Percentiles rank a stretch among this genome's conserved stretches.
These are phyloP conservation scores for Erigeron canadensis DNA, from an alignment of 129 eudicot genomes.

Conservation along the genomic window DNA sequence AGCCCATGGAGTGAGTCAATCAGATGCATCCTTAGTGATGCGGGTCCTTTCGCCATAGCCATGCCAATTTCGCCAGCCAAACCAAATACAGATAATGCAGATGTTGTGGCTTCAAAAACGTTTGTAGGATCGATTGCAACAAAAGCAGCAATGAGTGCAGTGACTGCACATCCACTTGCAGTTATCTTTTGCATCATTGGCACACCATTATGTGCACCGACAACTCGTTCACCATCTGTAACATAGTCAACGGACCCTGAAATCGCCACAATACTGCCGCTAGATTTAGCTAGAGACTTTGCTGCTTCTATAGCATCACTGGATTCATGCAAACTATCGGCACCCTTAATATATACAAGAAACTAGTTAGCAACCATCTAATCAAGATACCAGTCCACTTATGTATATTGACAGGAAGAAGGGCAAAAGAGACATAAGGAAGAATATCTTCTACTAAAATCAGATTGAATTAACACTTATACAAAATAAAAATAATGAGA, in stretches of 20 bases:
- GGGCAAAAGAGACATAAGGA: not conserved
- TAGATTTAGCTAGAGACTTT: slow-evolving; percentile 67
- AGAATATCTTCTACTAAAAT: not conserved
- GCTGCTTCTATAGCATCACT: slow-evolving; percentile 85
- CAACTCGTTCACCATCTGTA: slow-evolving; percentile 70
- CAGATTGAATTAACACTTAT: not conserved
- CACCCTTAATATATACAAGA: slow-evolving; percentile 50
- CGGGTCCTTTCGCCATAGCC: slow-evolving; percentile 74
- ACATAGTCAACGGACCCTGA: slow-evolving; percentile 87
- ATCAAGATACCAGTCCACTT: not conserved
- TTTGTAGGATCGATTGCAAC: slow-evolving; percentile 67
- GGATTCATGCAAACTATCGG: slow-evolving; percentile 74
- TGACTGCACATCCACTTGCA: slow-evolving; percentile 91
- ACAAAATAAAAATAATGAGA: not conserved
- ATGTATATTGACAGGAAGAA: not conserved
- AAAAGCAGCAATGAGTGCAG: slow-evolving; percentile 88
- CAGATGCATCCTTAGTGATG: slow-evolving; percentile 70
- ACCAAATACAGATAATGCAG: slow-evolving; percentile 74
- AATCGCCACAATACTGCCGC: slow-evolving; percentile 66
- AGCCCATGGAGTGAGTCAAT: slow-evolving; percentile 75
- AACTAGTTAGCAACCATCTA: slow-evolving; percentile 3
- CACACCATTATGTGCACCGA: slow-evolving; percentile 79
- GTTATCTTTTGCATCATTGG: slow-evolving; percentile 84
- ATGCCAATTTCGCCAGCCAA: slow-evolving; percentile 74
- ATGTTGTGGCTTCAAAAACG: slow-evolving; percentile 72